A percentile compares a stretch with the other conserved stretches of the same genome.
These are phyloP conservation scores for Albatrellus sp. DNA, from an alignment of 1,284 basidiomycete genomes.

Conservation along the genomic window DNA sequence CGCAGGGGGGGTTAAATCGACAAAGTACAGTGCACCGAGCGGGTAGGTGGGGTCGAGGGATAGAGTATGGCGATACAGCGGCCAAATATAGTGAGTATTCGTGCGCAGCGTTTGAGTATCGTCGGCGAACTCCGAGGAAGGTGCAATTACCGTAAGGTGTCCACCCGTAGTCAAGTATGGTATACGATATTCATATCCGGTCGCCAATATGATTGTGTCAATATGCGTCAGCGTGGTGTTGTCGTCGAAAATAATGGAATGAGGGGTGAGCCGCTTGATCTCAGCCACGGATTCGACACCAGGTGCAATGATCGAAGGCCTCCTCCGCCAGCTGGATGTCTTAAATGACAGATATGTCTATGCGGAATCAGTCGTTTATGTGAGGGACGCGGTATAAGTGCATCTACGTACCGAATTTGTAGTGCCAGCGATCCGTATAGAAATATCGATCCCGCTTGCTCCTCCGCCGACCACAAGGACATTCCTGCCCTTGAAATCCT, in stretches of 20 bases:
- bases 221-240: conserved; percentile 25
- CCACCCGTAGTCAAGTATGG: conserved; percentile 36
- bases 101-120: conserved; percentile 22
- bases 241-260: conserved; percentile 34
- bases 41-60: conserved; percentile 35
- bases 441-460: conserved; percentile 37
- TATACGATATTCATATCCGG: conserved; percentile 39
- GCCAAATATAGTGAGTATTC: conserved; percentile 42
- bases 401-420: conserved; percentile 27
- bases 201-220: conserved; percentile 37
- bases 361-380: not conserved
- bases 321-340: conserved; percentile 6
- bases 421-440: conserved; percentile 25
- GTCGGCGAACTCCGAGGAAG: not conserved
- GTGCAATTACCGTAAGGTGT: conserved; percentile 16
- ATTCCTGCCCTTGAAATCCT: conserved; percentile 26
- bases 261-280: conserved; percentile 33
- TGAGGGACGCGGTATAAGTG: not conserved
- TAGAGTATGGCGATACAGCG: conserved; percentile 40
- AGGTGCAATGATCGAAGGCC: conserved; percentile 13
- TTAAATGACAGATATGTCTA: conserved; percentile 33
- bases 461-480: conserved; percentile 41
- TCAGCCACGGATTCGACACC: conserved; percentile 26
- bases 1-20: conserved; percentile 34
- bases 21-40: conserved; percentile 38